Evolutionary conservation across 306 rosid species (phyloP).

Genomic region (Crotalaria pallida): DNA sequence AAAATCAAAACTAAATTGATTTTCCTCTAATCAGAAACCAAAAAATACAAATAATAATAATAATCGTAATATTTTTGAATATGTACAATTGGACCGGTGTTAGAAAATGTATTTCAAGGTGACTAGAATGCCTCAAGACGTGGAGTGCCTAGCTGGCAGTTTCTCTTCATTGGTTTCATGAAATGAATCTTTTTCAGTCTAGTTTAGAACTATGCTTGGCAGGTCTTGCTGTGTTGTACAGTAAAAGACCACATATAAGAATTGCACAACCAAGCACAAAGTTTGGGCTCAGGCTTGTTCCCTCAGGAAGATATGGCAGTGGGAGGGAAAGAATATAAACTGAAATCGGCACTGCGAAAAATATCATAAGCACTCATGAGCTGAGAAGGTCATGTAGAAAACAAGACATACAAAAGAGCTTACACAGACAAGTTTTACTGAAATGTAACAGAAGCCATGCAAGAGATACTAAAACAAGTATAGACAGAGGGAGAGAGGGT

Average conservation of each 20-base stretch:
- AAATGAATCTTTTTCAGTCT: constrained; percentile 7
- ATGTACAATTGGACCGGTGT: neutral
- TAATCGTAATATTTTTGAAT: neutral
- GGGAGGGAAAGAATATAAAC: constrained; percentile 73
- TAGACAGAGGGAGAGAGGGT: constrained; percentile 10
- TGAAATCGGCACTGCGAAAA: constrained; percentile 79
- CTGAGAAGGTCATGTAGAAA: neutral
- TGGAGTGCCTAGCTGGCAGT: neutral
- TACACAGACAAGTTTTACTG: neutral
- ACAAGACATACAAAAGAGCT: neutral
- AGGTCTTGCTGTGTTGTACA: constrained; percentile 49
- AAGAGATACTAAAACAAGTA: neutral
- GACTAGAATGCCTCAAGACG: neutral
- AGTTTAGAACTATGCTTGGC: constrained; percentile 30
- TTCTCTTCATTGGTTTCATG: neutral
- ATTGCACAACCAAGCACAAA: constrained; percentile 68
- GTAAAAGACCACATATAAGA: constrained; percentile 67
- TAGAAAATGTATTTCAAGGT: neutral
- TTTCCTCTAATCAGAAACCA: neutral
- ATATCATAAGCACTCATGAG: constrained; percentile 20
- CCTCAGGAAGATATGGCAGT: constrained; percentile 69
- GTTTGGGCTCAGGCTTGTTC: constrained; percentile 64
- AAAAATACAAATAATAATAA: neutral
- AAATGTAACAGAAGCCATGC: neutral
- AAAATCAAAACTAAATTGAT: neutral